These are phyloP conservation scores for Solanum dulcamara DNA, from an alignment of 257 asterid genomes.

Conservation along the genomic window DNA sequence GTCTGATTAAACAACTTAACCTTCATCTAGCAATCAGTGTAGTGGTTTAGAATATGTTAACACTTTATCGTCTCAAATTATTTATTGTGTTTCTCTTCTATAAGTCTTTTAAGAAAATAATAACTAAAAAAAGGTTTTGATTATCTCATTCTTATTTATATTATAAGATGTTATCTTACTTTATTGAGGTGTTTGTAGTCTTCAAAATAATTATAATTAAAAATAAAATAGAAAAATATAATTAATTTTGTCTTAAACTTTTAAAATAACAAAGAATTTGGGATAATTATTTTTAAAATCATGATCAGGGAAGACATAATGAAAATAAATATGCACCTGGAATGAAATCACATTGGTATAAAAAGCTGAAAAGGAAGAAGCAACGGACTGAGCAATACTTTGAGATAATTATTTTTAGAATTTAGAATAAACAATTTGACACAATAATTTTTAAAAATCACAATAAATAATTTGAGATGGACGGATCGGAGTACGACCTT, in stretches of 20 bases:
- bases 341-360: no score
- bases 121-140: no score
- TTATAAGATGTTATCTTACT: no score
- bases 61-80: not conserved
- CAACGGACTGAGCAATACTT: no score
- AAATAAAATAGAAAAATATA: not conserved
- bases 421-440: not conserved
- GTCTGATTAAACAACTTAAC: no score
- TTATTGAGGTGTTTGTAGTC: not conserved
- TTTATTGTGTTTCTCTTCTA: not conserved
- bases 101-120: no score
- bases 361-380: no score
- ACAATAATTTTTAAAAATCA: not conserved
- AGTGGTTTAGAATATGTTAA: not conserved
- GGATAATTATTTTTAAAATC: not conserved
- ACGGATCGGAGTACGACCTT: not conserved
- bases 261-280: not conserved
- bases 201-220: not conserved
- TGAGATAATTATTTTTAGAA: not conserved
- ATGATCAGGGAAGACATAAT: no score
- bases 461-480: not conserved
- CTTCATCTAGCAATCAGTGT: not conserved
- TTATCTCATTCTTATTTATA: no score
- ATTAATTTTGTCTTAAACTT: not conserved
- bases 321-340: no score